Evolutionary conservation across 2,329 filamentous ascomycete genomes (phyloP).

Genomic region (Incumbomyces delicatus): DNA sequence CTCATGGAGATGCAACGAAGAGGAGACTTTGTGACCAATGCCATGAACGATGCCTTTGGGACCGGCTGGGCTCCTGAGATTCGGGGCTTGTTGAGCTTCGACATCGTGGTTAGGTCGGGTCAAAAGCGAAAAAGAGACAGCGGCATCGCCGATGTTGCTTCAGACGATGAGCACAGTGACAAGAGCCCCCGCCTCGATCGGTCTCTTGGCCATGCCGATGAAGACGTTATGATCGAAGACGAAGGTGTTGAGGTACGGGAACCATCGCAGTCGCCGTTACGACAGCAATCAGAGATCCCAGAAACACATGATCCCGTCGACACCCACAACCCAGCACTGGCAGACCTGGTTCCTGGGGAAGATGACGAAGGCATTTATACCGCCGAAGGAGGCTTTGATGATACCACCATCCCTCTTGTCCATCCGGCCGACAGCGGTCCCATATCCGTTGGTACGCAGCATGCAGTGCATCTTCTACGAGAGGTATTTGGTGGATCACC

Average conservation of each 20-base stretch:
- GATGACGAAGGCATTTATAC: slow-evolving; percentile 37
- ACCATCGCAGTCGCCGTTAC: slow-evolving; percentile 48
- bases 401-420: slow-evolving; percentile 63
- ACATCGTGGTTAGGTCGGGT: slow-evolving; percentile 63
- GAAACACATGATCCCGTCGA: slow-evolving; percentile 27
- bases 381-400: slow-evolving; percentile 55
- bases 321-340: slow-evolving; percentile 39
- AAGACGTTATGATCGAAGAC: slow-evolving; percentile 33
- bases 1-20: slow-evolving; percentile 87
- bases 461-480: slow-evolving; percentile 87
- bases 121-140: slow-evolving; percentile 94
- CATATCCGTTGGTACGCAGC: slow-evolving; percentile 83
- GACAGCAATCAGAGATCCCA: slow-evolving; percentile 37
- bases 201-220: slow-evolving; percentile 53
- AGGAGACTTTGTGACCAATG: slow-evolving; percentile 78
- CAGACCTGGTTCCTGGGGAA: slow-evolving; percentile 34
- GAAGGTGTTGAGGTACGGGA: slow-evolving; percentile 49
- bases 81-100: slow-evolving; percentile 80
- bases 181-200: slow-evolving; percentile 57
- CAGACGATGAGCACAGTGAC: slow-evolving; percentile 52
- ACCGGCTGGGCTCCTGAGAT: slow-evolving; percentile 85
- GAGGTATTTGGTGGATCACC: slow-evolving; percentile 66
- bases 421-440: slow-evolving; percentile 77
- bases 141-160: slow-evolving; percentile 65
- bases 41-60: slow-evolving; percentile 71